Conservation (phyloP, 2,329 filamentous ascomycete genomes). For the Parafenestella ontariensis region DNA sequence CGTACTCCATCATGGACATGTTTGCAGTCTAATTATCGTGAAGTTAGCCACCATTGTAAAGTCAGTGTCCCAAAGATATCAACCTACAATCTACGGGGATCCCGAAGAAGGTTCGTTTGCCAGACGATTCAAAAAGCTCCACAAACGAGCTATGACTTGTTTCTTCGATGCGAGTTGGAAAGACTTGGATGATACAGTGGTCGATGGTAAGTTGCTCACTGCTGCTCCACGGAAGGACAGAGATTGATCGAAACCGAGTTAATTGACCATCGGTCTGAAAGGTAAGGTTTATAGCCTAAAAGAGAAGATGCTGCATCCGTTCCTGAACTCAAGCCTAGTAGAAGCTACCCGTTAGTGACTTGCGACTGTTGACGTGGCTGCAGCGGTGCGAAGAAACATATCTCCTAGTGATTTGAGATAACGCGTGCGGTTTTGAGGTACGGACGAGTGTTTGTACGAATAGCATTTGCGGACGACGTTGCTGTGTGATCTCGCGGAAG, state of each 20-base stretch:
- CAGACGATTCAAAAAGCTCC: too few species aligned
- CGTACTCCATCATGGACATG: conserved; percentile 23
- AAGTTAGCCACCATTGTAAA: background rate
- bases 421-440: background rate
- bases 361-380: conserved; percentile 13
- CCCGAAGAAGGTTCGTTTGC: background rate
- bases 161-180: background rate
- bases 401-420: background rate
- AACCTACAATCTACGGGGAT: background rate
- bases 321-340: background rate
- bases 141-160: background rate
- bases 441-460: conserved; percentile 9
- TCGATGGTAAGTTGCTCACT: background rate
- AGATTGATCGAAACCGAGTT: conserved; percentile 1
- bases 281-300: conserved; percentile 27
- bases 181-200: background rate
- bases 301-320: conserved; percentile 1
- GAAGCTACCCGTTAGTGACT: background rate
- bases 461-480: background rate
- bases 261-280: conserved; percentile 9
- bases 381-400: conserved; percentile 1
- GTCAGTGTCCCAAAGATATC: background rate
- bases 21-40: background rate
- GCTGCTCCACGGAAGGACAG: background rate
- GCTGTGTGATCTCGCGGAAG: conserved; percentile 4